Evolutionary conservation across 139 green algal genomes (phyloP).

Genomic region (Micractinium sp.): DNA sequence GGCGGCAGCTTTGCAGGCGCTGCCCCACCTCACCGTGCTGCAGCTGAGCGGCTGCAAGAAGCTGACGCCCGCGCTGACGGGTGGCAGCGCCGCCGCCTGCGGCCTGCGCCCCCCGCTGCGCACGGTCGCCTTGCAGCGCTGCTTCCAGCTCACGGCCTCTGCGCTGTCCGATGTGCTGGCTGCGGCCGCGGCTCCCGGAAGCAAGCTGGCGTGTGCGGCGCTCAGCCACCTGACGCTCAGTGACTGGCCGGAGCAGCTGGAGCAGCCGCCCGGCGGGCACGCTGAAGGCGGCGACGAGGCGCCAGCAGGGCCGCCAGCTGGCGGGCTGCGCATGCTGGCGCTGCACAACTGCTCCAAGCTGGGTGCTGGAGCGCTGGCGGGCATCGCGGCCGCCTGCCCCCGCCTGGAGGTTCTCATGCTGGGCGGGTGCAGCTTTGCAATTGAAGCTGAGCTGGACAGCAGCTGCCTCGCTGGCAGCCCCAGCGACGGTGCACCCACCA

Average conservation of each 20-base stretch:
- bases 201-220: not conserved
- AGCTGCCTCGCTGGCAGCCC: too few species aligned
- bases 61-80: constrained; percentile 42
- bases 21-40: constrained; percentile 51
- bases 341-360: constrained; percentile 68
- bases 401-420: constrained; percentile 65
- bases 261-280: not conserved
- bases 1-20: not conserved
- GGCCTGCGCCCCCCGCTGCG: not conserved
- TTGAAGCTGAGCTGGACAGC: not conserved
- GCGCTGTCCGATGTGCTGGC: constrained; percentile 53
- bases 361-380: constrained; percentile 29
- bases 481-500: not conserved
- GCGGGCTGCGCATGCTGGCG: constrained; percentile 49
- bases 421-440: constrained; percentile 53
- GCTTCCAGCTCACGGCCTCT: constrained; percentile 64
- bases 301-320: not conserved
- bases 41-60: constrained; percentile 66
- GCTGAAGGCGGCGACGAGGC: not conserved
- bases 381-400: constrained; percentile 56
- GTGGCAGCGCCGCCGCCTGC: not conserved
- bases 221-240: constrained; percentile 45
- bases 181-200: constrained; percentile 6
- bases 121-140: constrained; percentile 65
- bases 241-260: not conserved